phyloP scores from a whole-genome alignment of 2,329 filamentous ascomycete genomes.

The Cryphonectria radicalis region DNA sequence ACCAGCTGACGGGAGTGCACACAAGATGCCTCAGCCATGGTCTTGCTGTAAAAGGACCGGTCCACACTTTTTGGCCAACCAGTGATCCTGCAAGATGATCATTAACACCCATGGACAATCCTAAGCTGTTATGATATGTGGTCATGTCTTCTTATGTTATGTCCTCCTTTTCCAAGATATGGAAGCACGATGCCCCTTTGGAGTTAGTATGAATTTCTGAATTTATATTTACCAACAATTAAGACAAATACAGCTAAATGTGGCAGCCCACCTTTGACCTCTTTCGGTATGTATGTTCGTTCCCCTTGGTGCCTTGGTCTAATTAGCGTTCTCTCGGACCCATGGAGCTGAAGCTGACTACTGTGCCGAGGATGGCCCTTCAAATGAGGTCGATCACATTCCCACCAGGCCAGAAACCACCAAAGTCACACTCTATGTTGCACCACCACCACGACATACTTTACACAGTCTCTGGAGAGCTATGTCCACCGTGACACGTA shows the following conservation, averaged over 20 bases:
- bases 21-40: too few species aligned
- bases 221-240: not conserved
- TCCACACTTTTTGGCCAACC: too few species aligned
- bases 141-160: too few species aligned
- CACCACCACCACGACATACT: not conserved
- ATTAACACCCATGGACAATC: too few species aligned
- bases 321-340: not conserved
- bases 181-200: too few species aligned
- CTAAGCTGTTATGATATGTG: too few species aligned
- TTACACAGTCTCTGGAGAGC: not conserved
- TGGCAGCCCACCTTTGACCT: not conserved
- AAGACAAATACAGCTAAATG: too few species aligned
- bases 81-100: too few species aligned
- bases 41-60: too few species aligned
- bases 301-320: not conserved
- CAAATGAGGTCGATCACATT: not conserved
- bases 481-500: constrained; percentile 10
- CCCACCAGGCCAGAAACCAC: not conserved
- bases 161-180: too few species aligned
- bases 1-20: too few species aligned
- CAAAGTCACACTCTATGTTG: not conserved
- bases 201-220: too few species aligned
- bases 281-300: not conserved
- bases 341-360: not conserved
- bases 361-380: not conserved